These are phyloP conservation scores for Pythium apleroticum DNA, from an alignment of 352 stramenopile genomes.

Conservation along the genomic window DNA sequence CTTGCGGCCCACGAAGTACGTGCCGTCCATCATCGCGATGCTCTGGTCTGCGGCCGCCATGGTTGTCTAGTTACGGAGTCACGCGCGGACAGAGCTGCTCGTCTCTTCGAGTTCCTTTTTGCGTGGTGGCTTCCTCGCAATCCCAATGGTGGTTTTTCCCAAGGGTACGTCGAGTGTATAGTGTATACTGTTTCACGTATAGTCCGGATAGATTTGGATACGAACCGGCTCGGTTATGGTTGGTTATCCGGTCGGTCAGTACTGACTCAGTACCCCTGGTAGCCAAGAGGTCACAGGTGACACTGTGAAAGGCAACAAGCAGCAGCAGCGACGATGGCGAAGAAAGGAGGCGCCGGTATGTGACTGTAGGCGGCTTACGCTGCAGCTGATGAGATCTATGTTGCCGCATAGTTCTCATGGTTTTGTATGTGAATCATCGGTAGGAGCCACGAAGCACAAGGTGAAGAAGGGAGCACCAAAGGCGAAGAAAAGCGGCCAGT, in stretches of 20 bases:
- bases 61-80: constrained; percentile 7
- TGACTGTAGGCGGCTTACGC: background rate
- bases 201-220: background rate
- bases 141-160: background rate
- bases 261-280: background rate
- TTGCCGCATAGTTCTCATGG: constrained; percentile 1
- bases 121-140: constrained; percentile 6
- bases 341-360: constrained; percentile 37
- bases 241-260: background rate
- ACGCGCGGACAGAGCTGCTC: constrained; percentile 2
- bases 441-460: constrained; percentile 34
- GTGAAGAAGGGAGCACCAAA: constrained; percentile 28
- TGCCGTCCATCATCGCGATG: constrained; percentile 96
- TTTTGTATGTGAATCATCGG: background rate
- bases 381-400: background rate
- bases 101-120: background rate
- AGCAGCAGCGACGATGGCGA: constrained; percentile 33
- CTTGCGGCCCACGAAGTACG: constrained; percentile 96
- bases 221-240: constrained; percentile 3
- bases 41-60: constrained; percentile 84
- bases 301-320: constrained; percentile 23
- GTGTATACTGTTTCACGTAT: constrained; percentile 2
- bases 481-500: constrained; percentile 53
- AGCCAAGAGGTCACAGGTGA: background rate
- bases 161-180: constrained; percentile 3